Evolutionary conservation across 2,329 filamentous ascomycete genomes (phyloP), one percentile per base, ranked within the genome.

Genomic region (Neopestalotiopsis rosae): DNA sequence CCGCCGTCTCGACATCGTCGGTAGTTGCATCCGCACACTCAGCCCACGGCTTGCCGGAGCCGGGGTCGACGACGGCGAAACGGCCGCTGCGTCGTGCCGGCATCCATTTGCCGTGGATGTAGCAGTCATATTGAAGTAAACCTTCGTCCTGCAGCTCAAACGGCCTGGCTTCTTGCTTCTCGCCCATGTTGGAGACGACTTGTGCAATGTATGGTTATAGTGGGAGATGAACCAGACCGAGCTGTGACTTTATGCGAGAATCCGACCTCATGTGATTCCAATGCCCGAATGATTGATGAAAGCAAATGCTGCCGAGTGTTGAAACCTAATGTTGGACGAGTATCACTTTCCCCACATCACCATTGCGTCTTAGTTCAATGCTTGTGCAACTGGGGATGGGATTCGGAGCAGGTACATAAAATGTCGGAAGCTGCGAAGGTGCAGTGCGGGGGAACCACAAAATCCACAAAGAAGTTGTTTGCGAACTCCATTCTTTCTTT

Each of bases 31-130:
- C 81, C 0, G 87, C 83, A 71, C 84, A 86, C 7, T 82, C 83
- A 2, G 85, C 83, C 85, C 86, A 89, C 3, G 80, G 71, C 61
- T 80, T 79, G 71, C 84, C 84, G 5, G 83, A 84, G 49, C 87
- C 87, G 0, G 87, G 87, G 69, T 89, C 86, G 17, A 87, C 72
- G 10, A 89, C 83, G 69, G 86, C 80, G 69, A 89, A 89, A 0
- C 84, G 82, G 42, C 81, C 79, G 63, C 83, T 83, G 38, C 81
- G 83, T 58, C 81, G 81, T 17, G 86, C 81, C 13, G 79, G 68
- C 1, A 84, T 78, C 80, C 84, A 85, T 72, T 83, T 71, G 65
- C 85, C 83, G 67, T 87, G 79, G 67, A 89, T 78, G 66, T 85
- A 84, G 63, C 84, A 87, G 69, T 87, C 83, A 57, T 82, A 82